phyloP scores from a whole-genome alignment of 306 rosid genomes.

The Gleditsia sinensis region DNA sequence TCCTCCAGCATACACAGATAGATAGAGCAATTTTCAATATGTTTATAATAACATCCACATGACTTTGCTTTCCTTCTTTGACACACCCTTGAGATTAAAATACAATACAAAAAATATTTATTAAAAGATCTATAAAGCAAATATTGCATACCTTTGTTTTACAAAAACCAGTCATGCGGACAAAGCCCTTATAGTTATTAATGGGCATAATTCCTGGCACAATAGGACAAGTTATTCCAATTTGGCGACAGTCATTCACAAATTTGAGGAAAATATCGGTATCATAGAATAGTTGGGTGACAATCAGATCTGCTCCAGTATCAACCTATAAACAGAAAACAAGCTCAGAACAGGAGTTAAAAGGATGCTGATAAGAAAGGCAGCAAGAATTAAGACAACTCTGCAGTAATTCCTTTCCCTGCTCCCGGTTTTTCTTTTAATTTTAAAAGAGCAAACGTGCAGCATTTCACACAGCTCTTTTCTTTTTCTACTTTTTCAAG shows the following conservation, averaged over 20 bases:
- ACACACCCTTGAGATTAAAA: background rate
- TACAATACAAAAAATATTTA: slow-evolving; percentile 6
- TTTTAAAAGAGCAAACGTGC: too few relatives aligned
- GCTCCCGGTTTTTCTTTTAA: background rate
- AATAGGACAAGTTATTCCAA: slow-evolving; percentile 92
- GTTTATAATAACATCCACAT: background rate
- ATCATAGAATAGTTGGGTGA: slow-evolving; percentile 92
- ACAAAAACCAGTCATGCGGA: slow-evolving; percentile 98
- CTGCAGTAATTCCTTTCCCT: too few relatives aligned
- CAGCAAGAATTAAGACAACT: too few relatives aligned
- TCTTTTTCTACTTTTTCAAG: too few relatives aligned
- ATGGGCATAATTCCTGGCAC: slow-evolving; percentile 99
- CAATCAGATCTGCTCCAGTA: slow-evolving; percentile 92
- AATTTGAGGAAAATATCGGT: slow-evolving; percentile 90
- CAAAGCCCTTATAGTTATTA: slow-evolving; percentile 91
- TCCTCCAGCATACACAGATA: too few relatives aligned
- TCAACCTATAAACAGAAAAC: slow-evolving; percentile 56
- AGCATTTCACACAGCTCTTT: too few relatives aligned
- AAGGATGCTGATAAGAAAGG: background rate
- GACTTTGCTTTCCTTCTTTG: background rate
- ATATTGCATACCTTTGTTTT: slow-evolving; percentile 75
- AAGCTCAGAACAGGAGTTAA: slow-evolving; percentile 24
- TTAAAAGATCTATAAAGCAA: background rate
- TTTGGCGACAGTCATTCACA: slow-evolving; percentile 93
- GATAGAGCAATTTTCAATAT: background rate